These are phyloP conservation scores for Baorangia bicolor DNA, from an alignment of 768 basidiomycete species.

Conservation along the genomic window DNA sequence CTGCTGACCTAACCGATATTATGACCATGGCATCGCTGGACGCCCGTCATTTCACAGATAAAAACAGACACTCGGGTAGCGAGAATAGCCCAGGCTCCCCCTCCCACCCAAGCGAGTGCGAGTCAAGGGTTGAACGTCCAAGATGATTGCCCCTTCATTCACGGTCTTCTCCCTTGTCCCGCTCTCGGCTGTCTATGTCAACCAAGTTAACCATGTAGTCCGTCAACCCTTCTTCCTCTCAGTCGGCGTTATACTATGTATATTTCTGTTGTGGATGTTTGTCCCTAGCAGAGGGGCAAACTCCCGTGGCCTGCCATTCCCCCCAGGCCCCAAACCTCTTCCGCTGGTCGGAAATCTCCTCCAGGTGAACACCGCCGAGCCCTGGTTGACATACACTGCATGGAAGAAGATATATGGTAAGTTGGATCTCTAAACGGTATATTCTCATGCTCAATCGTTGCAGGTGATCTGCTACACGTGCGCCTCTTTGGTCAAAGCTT, in stretches of 20 bases:
- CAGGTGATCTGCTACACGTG: conserved; percentile 24
- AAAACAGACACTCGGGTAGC: background rate
- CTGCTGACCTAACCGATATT: background rate
- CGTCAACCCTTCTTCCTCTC: background rate
- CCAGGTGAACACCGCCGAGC: conserved; percentile 26
- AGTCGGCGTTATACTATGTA: background rate
- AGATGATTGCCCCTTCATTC: background rate
- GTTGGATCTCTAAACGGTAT: background rate
- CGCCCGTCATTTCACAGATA: background rate
- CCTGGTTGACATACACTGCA: conserved; percentile 36
- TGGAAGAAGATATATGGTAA: conserved; percentile 35
- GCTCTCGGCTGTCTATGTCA: background rate
- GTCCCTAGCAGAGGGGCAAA: background rate
- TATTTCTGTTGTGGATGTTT: conserved; percentile 5
- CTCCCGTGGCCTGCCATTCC: conserved; percentile 15
- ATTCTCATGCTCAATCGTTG: background rate
- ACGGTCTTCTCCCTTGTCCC: conserved; percentile 1
- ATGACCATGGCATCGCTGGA: background rate
- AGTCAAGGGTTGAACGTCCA: background rate
- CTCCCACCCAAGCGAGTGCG: background rate
- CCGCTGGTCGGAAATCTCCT: conserved; percentile 30
- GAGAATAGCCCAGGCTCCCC: background rate
- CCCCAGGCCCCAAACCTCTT: conserved; percentile 33
- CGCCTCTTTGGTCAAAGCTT: conserved; percentile 25
- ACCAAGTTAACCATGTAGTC: background rate